These are phyloP conservation scores for Populus hybrid DNA, from an alignment of 441 rosid species.

Conservation along the genomic window DNA sequence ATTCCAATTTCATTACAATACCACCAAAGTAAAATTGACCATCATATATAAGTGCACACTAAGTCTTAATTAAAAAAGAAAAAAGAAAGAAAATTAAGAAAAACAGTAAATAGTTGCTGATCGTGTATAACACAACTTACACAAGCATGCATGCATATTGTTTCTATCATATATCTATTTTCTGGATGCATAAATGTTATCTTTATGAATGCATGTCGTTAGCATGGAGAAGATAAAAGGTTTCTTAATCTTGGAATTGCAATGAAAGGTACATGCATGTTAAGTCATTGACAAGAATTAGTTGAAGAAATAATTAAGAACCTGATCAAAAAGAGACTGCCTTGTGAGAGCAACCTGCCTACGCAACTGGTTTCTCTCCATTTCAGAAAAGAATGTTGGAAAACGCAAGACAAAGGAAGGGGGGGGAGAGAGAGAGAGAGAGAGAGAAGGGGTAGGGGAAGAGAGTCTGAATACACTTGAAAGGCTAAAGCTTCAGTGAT, in stretches of 20 bases:
- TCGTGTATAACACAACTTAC: no score
- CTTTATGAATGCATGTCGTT: no score
- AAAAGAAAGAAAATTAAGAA: no score
- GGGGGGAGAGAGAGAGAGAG: no score
- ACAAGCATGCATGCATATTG: no score
- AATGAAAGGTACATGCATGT: background rate
- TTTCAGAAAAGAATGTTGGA: constrained; percentile 8
- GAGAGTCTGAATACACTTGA: background rate
- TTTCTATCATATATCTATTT: no score
- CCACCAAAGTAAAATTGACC: background rate
- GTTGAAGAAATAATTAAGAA: constrained; percentile 15
- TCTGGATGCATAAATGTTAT: no score
- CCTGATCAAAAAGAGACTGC: constrained; percentile 94
- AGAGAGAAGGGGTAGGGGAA: background rate
- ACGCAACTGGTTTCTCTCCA: constrained; percentile 55
- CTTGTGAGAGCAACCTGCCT: constrained; percentile 73
- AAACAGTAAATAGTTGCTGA: no score
- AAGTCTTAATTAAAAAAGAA: background rate
- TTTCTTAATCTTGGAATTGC: background rate
- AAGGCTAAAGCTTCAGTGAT: constrained; percentile 17
- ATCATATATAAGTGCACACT: no score
- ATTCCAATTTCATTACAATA: background rate
- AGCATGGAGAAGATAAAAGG: no score
- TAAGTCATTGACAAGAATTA: no score
- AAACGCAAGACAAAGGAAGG: background rate